Conservation (phyloP, 805 yeast species). For the Millerozyma acaciae region DNA sequence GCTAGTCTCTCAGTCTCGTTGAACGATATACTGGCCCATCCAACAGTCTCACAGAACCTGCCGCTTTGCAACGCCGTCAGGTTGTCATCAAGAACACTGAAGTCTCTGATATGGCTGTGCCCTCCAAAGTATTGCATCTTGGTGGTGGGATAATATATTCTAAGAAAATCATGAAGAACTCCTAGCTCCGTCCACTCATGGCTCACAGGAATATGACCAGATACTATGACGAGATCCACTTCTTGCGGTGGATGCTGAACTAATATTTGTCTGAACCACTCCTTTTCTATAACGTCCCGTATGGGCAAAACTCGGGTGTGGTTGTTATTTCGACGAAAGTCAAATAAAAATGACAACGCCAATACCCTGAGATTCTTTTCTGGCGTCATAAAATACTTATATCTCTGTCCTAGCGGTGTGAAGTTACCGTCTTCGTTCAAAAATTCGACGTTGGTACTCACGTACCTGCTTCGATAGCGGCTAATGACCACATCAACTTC, state of each 20-base stretch:
- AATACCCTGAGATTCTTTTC: constrained; percentile 49
- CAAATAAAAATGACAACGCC: constrained; percentile 75
- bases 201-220: constrained; percentile 70
- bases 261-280: constrained; percentile 61
- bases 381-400: constrained; percentile 61
- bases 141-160: constrained; percentile 56
- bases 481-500: constrained; percentile 63
- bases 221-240: constrained; percentile 64
- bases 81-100: constrained; percentile 57
- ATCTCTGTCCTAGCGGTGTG: constrained; percentile 67
- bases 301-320: constrained; percentile 64
- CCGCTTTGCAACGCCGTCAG: constrained; percentile 90
- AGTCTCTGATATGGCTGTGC: constrained; percentile 90
- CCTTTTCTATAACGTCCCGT: constrained; percentile 45
- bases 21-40: constrained; percentile 64
- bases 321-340: constrained; percentile 59
- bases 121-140: constrained; percentile 90
- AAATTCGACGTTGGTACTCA: constrained; percentile 70
- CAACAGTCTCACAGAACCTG: constrained; percentile 89
- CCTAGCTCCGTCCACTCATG: constrained; percentile 54
- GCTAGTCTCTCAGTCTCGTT: constrained; percentile 12
- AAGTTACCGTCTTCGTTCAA: constrained; percentile 38
- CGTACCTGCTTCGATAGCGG: constrained; percentile 59
- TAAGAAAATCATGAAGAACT: constrained; percentile 44
- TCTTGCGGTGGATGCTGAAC: constrained; percentile 24